Conservation (phyloP, 352 stramenopile genomes). For the Phytophthora megakarya region DNA sequence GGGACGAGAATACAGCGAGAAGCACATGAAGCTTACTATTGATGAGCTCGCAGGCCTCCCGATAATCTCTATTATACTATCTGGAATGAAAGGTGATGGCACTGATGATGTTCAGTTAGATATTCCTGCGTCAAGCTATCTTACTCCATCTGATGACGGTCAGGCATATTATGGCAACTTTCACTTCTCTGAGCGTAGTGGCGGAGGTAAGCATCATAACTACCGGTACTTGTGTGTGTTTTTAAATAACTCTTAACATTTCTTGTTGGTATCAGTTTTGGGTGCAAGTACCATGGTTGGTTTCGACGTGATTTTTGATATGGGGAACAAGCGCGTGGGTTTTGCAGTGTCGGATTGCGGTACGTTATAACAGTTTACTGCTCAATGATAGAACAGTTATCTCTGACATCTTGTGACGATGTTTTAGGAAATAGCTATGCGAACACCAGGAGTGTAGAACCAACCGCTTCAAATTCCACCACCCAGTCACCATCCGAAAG, state of each 20-base stretch:
- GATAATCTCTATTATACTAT: constrained; percentile 69
- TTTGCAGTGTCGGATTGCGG: constrained; percentile 79
- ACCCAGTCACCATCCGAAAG: constrained; percentile 3
- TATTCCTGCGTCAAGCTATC: constrained; percentile 69
- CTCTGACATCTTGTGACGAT: constrained; percentile 2
- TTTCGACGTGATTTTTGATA: constrained; percentile 87
- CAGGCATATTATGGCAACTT: constrained; percentile 74
- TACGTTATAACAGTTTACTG: constrained; percentile 25
- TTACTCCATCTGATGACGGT: constrained; percentile 54
- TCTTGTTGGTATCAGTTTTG: constrained; percentile 50
- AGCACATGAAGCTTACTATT: constrained; percentile 48
- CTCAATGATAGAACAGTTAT: not conserved
- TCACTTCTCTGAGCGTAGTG: constrained; percentile 80
- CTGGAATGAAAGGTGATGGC: constrained; percentile 47
- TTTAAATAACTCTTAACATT: constrained; percentile 9
- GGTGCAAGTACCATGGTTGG: constrained; percentile 82
- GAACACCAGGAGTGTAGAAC: constrained; percentile 12
- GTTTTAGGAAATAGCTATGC: constrained; percentile 25
- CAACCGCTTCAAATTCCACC: constrained; percentile 11
- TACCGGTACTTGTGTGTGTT: not conserved
- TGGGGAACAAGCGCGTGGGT: constrained; percentile 70
- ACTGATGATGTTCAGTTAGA: constrained; percentile 66
- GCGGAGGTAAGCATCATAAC: constrained; percentile 53
- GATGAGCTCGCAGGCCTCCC: constrained; percentile 55
- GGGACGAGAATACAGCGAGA: constrained; percentile 63